Evolutionary conservation across 2,329 filamentous ascomycete genomes (phyloP), one percentile per base, ranked within the genome.

Genomic region (Neonectria hederae): DNA sequence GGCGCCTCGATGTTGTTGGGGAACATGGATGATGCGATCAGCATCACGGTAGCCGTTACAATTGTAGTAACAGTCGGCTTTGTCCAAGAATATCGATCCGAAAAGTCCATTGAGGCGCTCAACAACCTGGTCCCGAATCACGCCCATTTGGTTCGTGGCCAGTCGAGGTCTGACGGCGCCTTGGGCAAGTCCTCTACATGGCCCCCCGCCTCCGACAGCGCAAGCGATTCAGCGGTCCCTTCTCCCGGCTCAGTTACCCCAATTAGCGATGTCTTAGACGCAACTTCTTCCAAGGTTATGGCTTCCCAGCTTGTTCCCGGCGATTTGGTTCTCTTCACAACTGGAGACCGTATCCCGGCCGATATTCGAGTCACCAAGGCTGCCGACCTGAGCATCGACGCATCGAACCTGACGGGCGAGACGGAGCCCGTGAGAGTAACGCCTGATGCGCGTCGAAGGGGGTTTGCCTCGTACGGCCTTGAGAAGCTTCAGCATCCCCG

Each of bases 21-120:
- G 55, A 99, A 99, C 76, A 89, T 90, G 76, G 95, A 98, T 73
- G 97, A 99, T 81, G 95, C 95, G 6, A 82, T 99, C 73, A 98
- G 95, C 79, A 99, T 99, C 75, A 92, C 95, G 0, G 90, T 97
- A 32, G 96, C 96, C 2, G 96, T 99, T 22, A 97, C 94, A 26
- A 99, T 99, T 72, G 96, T 99, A 6, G 94, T 99, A 24, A 92
- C 91, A 0, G 96, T 99, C 45, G 96, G 95, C 2, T 99, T 99
- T 72, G 89, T 98, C 56, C 96, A 99, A 77, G 96, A 99, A 80
- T 99, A 99, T 78, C 87, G 96, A 63, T 98, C 96, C 8, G 96
- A 99, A 77, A 97, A 99, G 80, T 98, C 95, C 3, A 89, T 99
- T 69, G 96, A 99, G 79, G 96, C 96, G 21, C 83, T 99, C 71